These are phyloP conservation scores for Cyberlindnera mrakii DNA, from an alignment of 805 yeast species.

Conservation along the genomic window DNA sequence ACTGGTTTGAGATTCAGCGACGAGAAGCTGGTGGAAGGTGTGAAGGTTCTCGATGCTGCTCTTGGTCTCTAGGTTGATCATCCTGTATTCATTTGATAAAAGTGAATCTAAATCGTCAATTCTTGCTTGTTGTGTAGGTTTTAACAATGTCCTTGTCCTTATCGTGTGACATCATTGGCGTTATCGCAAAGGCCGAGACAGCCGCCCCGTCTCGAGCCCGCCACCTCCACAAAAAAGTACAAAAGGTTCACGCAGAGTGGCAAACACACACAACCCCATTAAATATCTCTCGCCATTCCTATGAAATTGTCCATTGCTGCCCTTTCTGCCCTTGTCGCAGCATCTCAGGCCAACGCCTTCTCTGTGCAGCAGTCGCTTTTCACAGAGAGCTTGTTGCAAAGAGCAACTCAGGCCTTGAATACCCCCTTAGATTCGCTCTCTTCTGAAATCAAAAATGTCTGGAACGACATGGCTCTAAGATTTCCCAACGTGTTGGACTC, in stretches of 20 bases:
- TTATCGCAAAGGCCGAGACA: no score
- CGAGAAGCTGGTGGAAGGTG: slow-evolving; percentile 44
- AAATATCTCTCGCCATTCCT: background rate
- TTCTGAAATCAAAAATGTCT: slow-evolving; percentile 41
- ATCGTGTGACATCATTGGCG: no score
- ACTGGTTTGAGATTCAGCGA: slow-evolving; percentile 45
- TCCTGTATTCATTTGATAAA: background rate
- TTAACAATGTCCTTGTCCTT: no score
- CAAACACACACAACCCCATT: background rate
- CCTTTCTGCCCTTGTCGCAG: slow-evolving; percentile 11
- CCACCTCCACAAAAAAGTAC: slow-evolving; percentile 1
- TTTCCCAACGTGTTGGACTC: slow-evolving; percentile 52
- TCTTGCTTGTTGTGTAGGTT: no score
- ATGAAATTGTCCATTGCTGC: slow-evolving; percentile 17
- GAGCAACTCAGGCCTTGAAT: slow-evolving; percentile 46
- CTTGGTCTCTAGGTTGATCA: slow-evolving; percentile 12
- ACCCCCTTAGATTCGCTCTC: slow-evolving; percentile 45
- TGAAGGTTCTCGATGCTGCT: slow-evolving; percentile 31
- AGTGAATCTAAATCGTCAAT: no score
- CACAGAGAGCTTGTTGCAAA: slow-evolving; percentile 31
- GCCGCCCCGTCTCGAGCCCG: background rate
- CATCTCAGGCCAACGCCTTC: slow-evolving; percentile 21
- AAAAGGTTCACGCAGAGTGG: background rate
- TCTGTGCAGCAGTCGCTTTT: slow-evolving; percentile 29
- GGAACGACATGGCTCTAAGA: slow-evolving; percentile 58